These are phyloP conservation scores for Zasmidium cellare DNA, from an alignment of 2,329 filamentous ascomycete species.

Conservation along the genomic window DNA sequence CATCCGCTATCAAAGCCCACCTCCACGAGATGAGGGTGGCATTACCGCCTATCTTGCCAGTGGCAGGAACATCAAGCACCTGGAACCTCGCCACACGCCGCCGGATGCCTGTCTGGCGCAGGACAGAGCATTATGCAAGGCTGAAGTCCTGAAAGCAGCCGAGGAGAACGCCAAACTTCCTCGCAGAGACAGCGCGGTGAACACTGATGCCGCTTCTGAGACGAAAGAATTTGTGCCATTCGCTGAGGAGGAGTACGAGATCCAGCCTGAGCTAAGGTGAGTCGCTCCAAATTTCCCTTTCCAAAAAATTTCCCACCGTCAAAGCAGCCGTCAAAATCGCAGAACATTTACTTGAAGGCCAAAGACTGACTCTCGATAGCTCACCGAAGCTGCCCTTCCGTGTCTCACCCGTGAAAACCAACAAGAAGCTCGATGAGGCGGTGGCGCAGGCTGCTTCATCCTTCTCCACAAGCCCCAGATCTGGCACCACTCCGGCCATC, in stretches of 20 bases:
- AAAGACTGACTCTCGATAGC: constrained; percentile 5
- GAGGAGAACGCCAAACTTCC: constrained; percentile 16
- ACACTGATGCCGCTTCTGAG: constrained; percentile 1
- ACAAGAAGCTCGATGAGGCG: constrained; percentile 1
- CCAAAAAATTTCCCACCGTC: not conserved
- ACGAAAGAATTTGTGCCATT: not conserved
- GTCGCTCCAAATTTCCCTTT: not conserved
- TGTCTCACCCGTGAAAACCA: not conserved
- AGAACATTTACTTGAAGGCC: not conserved
- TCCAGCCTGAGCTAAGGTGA: constrained; percentile 4
- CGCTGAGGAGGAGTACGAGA: not conserved
- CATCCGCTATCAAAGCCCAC: constrained; percentile 22
- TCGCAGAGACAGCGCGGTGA: constrained; percentile 21
- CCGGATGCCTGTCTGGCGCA: constrained; percentile 22
- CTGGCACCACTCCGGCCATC: not conserved
- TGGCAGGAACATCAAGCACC: constrained; percentile 9
- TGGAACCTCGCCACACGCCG: constrained; percentile 21
- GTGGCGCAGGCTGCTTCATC: not conserved
- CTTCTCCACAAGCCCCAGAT: constrained; percentile 1
- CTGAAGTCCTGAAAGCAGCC: constrained; percentile 13
- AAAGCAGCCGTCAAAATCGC: not conserved
- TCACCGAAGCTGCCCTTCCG: constrained; percentile 11
- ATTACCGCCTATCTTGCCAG: constrained; percentile 8
- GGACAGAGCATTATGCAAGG: constrained; percentile 18
- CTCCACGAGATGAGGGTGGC: constrained; percentile 11